phyloP scores from a whole-genome alignment of 2,329 filamentous ascomycete species.

The Monosporascus ibericus region DNA sequence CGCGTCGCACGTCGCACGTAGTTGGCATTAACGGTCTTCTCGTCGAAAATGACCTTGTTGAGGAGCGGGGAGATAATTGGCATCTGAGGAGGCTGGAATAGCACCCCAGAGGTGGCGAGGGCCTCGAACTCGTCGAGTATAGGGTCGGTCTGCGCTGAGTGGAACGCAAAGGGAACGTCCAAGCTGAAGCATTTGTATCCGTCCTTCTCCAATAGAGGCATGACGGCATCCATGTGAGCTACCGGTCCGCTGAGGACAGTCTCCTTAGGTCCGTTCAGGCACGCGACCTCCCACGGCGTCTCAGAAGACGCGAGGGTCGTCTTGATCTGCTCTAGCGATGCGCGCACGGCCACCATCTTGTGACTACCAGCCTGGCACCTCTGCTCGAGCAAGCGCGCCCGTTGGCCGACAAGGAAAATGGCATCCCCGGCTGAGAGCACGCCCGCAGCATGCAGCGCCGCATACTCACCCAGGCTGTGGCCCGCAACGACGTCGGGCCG shows the following conservation, averaged over 20 bases:
- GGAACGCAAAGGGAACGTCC: slow-evolving; percentile 56
- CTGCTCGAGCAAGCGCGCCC: slow-evolving; percentile 55
- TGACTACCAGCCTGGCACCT: slow-evolving; percentile 58
- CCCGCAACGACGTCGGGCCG: slow-evolving; percentile 45
- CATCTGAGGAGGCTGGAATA: slow-evolving; percentile 46
- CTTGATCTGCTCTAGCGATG: slow-evolving; percentile 39
- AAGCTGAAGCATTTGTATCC: slow-evolving; percentile 30
- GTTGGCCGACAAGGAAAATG: slow-evolving; percentile 60
- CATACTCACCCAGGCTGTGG: slow-evolving; percentile 65
- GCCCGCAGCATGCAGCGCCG: slow-evolving; percentile 60
- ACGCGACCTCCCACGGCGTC: slow-evolving; percentile 46
- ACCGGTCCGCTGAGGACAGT: slow-evolving; percentile 55
- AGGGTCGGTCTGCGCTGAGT: slow-evolving; percentile 54
- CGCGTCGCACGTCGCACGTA: slow-evolving; percentile 59
- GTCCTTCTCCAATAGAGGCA: slow-evolving; percentile 31
- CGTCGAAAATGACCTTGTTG: slow-evolving; percentile 48
- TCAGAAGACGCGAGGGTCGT: slow-evolving; percentile 37
- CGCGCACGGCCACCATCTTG: slow-evolving; percentile 40
- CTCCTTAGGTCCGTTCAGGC: slow-evolving; percentile 65
- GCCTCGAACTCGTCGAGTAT: slow-evolving; percentile 51
- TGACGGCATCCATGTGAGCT: slow-evolving; percentile 25
- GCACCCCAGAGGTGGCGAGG: slow-evolving; percentile 36
- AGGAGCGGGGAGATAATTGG: slow-evolving; percentile 62
- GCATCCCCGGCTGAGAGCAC: slow-evolving; percentile 62
- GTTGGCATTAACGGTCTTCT: slow-evolving; percentile 42